Evolutionary conservation across 257 asterid species (phyloP).

Genomic region (Ajuga chamaepitys): DNA sequence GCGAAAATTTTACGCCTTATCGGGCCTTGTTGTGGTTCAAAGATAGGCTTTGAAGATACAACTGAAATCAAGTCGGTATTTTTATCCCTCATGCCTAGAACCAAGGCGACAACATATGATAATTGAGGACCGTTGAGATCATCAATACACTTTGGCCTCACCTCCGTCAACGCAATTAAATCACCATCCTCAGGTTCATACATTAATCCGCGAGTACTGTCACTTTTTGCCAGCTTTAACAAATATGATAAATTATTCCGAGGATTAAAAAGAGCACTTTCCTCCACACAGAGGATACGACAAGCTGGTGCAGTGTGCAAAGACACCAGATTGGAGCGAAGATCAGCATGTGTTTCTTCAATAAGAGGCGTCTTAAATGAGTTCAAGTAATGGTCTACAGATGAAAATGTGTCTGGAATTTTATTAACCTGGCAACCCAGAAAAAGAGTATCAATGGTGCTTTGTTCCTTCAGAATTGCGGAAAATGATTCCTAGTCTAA

Average conservation of each 20-base stretch:
- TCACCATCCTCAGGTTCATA: conserved; percentile 46
- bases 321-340: conserved; percentile 33
- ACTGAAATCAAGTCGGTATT: not conserved
- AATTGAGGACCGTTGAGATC: conserved; percentile 31
- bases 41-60: conserved; percentile 22
- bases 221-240: conserved; percentile 8
- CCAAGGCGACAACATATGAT: conserved; percentile 31
- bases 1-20: too few species aligned
- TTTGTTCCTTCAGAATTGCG: too few species aligned
- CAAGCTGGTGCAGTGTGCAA: conserved; percentile 13
- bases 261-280: not conserved
- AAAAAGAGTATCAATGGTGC: too few species aligned
- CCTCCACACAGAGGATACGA: conserved; percentile 26
- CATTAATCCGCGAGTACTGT: not conserved
- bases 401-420: conserved; percentile 38
- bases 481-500: too few species aligned
- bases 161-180: conserved; percentile 44
- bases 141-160: conserved; percentile 37
- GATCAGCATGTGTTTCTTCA: conserved; percentile 67
- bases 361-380: conserved; percentile 49
- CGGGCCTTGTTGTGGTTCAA: conserved; percentile 18
- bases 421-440: conserved; percentile 38
- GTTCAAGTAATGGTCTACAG: conserved; percentile 29
- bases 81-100: conserved; percentile 4
- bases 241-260: conserved; percentile 14